Conservation (phyloP, 2,329 filamentous ascomycete genomes). For the Fusarium keratoplasticum region DNA sequence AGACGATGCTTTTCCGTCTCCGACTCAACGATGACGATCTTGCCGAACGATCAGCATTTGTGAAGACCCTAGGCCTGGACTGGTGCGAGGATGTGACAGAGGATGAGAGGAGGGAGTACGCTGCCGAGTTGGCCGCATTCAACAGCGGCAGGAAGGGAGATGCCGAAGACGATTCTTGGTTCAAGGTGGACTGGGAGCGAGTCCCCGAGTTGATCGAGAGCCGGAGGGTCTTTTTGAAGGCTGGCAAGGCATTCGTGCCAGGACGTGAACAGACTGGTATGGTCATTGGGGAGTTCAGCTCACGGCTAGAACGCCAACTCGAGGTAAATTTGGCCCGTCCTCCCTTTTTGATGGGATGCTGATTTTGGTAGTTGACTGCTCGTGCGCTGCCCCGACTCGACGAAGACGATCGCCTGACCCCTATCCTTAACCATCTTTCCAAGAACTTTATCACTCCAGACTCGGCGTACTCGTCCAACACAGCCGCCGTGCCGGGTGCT, state of each 20-base stretch:
- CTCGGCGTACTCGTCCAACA: slow-evolving; percentile 76
- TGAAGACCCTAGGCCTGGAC: slow-evolving; percentile 80
- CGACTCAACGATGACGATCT: slow-evolving; percentile 82
- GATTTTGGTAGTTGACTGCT: slow-evolving; percentile 75
- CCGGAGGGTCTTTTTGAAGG: slow-evolving; percentile 79
- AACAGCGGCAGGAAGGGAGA: slow-evolving; percentile 51
- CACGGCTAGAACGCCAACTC: slow-evolving; percentile 81
- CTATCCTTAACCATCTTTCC: slow-evolving; percentile 80
- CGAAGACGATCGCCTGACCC: slow-evolving; percentile 89
- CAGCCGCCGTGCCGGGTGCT: slow-evolving; percentile 73
- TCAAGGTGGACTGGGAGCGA: slow-evolving; percentile 95
- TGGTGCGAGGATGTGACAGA: slow-evolving; percentile 91
- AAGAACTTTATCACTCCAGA: slow-evolving; percentile 96
- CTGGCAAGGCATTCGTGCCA: slow-evolving; percentile 91
- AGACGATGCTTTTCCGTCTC: slow-evolving; percentile 89
- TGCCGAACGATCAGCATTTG: slow-evolving; percentile 79
- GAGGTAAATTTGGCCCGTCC: too few species aligned
- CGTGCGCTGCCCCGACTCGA: slow-evolving; percentile 91
- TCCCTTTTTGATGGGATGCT: background rate
- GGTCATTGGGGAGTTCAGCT: slow-evolving; percentile 87
- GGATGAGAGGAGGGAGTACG: slow-evolving; percentile 77
- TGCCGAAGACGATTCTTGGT: slow-evolving; percentile 85
- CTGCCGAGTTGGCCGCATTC: slow-evolving; percentile 69
- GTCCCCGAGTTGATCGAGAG: slow-evolving; percentile 91
- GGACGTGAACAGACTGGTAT: slow-evolving; percentile 87